Percentiles rank a stretch among this genome's conserved stretches.
These are phyloP conservation scores for Collybia sp. DNA, from an alignment of 768 basidiomycete species.

Conservation along the genomic window DNA sequence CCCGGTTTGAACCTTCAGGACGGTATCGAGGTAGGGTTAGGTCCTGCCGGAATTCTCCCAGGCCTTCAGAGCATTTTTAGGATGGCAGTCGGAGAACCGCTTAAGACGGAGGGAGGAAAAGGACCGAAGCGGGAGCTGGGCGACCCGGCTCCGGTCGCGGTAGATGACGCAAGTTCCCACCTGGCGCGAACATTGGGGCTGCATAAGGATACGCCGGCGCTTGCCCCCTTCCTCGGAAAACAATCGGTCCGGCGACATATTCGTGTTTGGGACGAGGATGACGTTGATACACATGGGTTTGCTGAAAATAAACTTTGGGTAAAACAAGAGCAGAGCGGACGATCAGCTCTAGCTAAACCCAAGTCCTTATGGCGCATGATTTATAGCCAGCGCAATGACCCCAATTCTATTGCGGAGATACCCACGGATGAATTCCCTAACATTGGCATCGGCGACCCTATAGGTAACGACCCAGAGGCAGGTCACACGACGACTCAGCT, in stretches of 20 bases:
- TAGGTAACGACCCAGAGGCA: too few species aligned
- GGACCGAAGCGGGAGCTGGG: neutral
- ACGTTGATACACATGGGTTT: constrained; percentile 3
- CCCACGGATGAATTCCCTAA: neutral
- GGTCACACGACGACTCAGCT: too few species aligned
- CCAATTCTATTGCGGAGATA: neutral
- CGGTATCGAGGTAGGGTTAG: constrained; percentile 40
- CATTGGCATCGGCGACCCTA: too few species aligned
- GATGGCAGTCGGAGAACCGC: constrained; percentile 35
- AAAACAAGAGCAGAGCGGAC: too few species aligned
- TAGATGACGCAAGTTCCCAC: constrained; percentile 13
- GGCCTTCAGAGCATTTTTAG: constrained; percentile 45
- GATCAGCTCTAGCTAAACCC: neutral
- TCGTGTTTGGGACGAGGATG: constrained; percentile 32
- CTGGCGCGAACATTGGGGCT: constrained; percentile 40
- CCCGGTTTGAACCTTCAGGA: constrained; percentile 30
- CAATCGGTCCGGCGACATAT: constrained; percentile 35
- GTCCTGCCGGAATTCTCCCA: constrained; percentile 36
- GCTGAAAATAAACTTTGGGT: neutral
- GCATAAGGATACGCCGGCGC: constrained; percentile 44
- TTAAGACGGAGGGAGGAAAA: neutral
- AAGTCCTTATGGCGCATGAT: constrained; percentile 30
- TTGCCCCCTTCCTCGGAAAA: constrained; percentile 46
- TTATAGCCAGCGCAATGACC: constrained; percentile 27
- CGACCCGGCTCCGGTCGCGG: neutral